Base-by-base conservation (phyloP, 176 grass and related monocot species). In the Guadua angustifolia region DNA sequence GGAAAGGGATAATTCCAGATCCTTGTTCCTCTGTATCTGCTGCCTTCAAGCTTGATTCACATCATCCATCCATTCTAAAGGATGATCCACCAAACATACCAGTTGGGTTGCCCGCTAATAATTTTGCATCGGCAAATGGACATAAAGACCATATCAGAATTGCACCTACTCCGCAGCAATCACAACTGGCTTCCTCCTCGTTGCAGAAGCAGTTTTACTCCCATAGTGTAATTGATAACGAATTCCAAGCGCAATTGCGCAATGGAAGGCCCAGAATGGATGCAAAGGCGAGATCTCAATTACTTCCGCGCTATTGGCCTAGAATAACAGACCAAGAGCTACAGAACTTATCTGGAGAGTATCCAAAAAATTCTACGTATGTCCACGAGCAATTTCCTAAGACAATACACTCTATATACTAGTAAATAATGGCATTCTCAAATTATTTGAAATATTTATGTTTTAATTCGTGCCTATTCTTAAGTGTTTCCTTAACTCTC, bases 311-410 rank as follows among this genome's bases (percentile, higher is more conserved):
- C 59, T 92, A 99, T 88, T 94, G 97, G 97, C 97, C 97, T 49
- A 99, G 97, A 88, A 94, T 91, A 92, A 94, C 97, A 49, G 93
- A 93, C 79, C 92, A 99, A 89, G 97, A 99, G 75, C 75, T 99
- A 81, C 97, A 96, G n/a, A 86, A 94, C 79, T 86, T 99, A 80
- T 92, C 90, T 40, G 92, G 86, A 83, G 90, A 96, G 97, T 99
- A 99, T 99, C 97, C 97, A 79, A 90, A 39, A 18, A 75, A 70
- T 61, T 90, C 69, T 91, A 75, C 6, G 49, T 91, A 71, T 75
- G 11, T 75, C 84, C 71, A 75, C 8, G 7, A 84, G 33, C 81
- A 80, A 52, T 69, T 80, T 75, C n/a, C 43, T 84, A 64, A 64
- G 52, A 89, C 14, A 67, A 72, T n/a, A 55, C 40, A 61, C 45